Conservation (phyloP, 2,329 filamentous ascomycete genomes). For the Ophiostoma ips region DNA sequence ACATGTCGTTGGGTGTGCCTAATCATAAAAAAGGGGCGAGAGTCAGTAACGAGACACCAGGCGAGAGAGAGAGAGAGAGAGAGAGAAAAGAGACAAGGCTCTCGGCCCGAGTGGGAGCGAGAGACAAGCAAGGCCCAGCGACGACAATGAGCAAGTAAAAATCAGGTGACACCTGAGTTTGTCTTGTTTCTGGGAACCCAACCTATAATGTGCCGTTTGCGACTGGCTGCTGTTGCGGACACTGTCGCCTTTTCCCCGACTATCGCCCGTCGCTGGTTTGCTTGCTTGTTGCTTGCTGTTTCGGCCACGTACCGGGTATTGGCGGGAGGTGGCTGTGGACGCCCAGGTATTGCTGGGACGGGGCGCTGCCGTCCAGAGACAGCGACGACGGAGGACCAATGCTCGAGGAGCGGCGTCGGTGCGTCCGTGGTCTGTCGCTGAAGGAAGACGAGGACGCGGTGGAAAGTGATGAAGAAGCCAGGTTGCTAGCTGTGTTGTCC, state of each 20-base stretch:
- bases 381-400: constrained; percentile 17
- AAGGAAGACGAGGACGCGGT: constrained; percentile 41
- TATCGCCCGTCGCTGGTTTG: too few species aligned
- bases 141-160: not conserved
- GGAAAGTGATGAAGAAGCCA: constrained; percentile 36
- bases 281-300: too few species aligned
- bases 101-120: not conserved
- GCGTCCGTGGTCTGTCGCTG: constrained; percentile 34
- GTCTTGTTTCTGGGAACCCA: too few species aligned
- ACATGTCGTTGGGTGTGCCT: constrained; percentile 57
- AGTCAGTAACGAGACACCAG: not conserved
- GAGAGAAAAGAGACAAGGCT: not conserved
- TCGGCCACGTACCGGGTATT: constrained; percentile 39
- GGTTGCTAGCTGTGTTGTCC: constrained; percentile 23
- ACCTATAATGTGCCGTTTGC: too few species aligned
- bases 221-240: too few species aligned
- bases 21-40: constrained; percentile 9
- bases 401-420: constrained; percentile 26
- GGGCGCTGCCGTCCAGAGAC: constrained; percentile 20
- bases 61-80: not conserved
- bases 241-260: too few species aligned
- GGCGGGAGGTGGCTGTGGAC: constrained; percentile 34
- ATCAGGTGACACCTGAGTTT: not conserved
- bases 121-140: not conserved
- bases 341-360: constrained; percentile 22